Evolutionary conservation across 257 asterid species (phyloP).

Genomic region (Capsicum rhomboideum): DNA sequence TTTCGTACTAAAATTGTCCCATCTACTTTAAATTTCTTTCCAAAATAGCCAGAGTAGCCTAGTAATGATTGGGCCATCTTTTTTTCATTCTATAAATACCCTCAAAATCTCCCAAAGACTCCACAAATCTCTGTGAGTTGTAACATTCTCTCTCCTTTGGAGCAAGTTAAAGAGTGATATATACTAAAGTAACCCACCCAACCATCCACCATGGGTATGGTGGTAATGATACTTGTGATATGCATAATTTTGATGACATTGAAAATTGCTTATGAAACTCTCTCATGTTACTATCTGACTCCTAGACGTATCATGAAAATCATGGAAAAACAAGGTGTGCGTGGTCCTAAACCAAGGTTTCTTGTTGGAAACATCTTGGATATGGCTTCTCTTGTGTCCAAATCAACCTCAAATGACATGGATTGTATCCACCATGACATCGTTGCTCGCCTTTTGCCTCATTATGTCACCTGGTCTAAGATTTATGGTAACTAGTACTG

Average conservation of each 20-base stretch:
- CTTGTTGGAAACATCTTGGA: slow-evolving; percentile 72
- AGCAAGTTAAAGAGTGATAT: background rate
- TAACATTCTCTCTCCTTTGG: background rate
- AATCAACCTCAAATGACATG: slow-evolving; percentile 69
- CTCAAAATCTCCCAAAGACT: background rate
- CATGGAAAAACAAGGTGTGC: slow-evolving; percentile 83
- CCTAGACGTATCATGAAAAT: slow-evolving; percentile 71
- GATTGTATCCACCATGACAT: slow-evolving; percentile 55
- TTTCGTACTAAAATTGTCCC: background rate
- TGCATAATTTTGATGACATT: slow-evolving; percentile 13
- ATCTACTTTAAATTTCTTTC: background rate
- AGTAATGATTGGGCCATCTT: background rate
- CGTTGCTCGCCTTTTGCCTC: slow-evolving; percentile 83
- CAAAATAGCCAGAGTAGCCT: background rate
- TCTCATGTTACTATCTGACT: slow-evolving; percentile 52
- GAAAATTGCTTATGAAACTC: slow-evolving; percentile 34
- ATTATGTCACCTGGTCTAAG: slow-evolving; percentile 65
- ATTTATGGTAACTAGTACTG: slow-evolving; percentile 67
- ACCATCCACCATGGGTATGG: slow-evolving; percentile 20
- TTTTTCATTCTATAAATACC: background rate
- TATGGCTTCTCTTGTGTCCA: slow-evolving; percentile 45
- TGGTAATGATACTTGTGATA: slow-evolving; percentile 9
- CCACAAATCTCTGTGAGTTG: background rate
- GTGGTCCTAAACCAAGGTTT: slow-evolving; percentile 80
- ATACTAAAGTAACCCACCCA: background rate